Evolutionary conservation across 2,329 filamentous ascomycete genomes (phyloP).

Genomic region (Fusarium sp.): DNA sequence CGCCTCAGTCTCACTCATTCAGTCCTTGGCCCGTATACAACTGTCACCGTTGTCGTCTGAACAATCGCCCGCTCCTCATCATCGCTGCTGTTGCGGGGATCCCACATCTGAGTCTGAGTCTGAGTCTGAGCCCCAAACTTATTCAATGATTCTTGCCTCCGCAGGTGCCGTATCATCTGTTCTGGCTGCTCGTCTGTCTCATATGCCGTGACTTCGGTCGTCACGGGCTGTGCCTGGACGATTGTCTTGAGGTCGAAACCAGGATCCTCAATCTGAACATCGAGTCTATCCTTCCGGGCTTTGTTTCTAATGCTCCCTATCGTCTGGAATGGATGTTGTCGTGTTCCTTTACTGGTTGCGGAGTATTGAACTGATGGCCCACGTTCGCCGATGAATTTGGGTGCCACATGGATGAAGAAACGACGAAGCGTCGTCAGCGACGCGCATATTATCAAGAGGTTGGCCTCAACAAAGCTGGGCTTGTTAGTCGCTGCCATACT

Average conservation of each 20-base stretch:
- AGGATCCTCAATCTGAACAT: conserved; percentile 11
- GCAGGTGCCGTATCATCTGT: conserved; percentile 32
- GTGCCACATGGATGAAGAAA: conserved; percentile 48
- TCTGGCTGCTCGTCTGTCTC: conserved; percentile 24
- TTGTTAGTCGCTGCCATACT: conserved; percentile 3
- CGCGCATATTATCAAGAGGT: conserved; percentile 51
- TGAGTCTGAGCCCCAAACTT: conserved; percentile 25
- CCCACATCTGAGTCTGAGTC: conserved; percentile 16
- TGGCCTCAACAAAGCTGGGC: conserved; percentile 49
- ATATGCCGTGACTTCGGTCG: conserved; percentile 25
- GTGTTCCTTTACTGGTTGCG: conserved; percentile 9
- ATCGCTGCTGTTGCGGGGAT: conserved; percentile 16
- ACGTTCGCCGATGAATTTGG: conserved; percentile 38
- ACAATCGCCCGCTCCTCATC: conserved; percentile 38
- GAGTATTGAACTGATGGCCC: conserved; percentile 17
- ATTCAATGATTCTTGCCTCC: conserved; percentile 38
- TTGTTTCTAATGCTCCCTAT: conserved; percentile 21
- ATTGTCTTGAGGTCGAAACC: conserved; percentile 41
- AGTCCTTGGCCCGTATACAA: conserved; percentile 35
- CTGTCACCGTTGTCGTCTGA: conserved; percentile 41
- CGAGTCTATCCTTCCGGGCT: conserved; percentile 12
- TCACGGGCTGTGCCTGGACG: conserved; percentile 31
- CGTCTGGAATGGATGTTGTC: conserved; percentile 32
- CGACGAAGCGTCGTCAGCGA: conserved; percentile 51
- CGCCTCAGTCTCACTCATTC: not conserved